Conservation (phyloP, 2,329 filamentous ascomycete species). For the Colletotrichum navitas region DNA sequence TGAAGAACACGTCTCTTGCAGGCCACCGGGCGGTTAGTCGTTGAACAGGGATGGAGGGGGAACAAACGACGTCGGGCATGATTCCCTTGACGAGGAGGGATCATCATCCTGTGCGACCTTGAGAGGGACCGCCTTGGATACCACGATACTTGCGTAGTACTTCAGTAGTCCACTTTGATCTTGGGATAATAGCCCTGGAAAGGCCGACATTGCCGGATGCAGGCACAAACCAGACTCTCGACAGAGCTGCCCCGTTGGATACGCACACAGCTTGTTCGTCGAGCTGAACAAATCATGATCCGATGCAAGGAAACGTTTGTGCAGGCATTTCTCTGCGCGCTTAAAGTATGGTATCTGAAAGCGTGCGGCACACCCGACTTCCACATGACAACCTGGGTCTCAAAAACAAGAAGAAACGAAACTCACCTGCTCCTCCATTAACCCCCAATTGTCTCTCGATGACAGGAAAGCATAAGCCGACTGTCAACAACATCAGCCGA, state of each 20-base stretch:
- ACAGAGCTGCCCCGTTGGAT: background rate
- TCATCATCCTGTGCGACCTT: background rate
- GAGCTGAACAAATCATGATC: background rate
- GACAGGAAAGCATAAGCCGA: background rate
- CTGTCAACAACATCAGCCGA: conserved; percentile 4
- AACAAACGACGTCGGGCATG: background rate
- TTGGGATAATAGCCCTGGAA: background rate
- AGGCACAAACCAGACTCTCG: conserved; percentile 12
- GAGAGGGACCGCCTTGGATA: too few species aligned
- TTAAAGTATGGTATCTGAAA: background rate
- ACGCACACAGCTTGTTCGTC: background rate
- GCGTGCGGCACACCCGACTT: conserved; percentile 3
- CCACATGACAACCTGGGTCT: background rate
- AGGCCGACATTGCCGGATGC: conserved; percentile 16
- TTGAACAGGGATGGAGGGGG: background rate
- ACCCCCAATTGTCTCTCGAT: background rate
- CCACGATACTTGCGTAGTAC: too few species aligned
- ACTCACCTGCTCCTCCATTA: background rate
- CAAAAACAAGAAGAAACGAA: background rate
- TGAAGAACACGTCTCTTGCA: background rate
- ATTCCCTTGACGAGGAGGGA: conserved; percentile 6
- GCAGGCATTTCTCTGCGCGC: background rate
- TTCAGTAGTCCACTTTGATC: background rate
- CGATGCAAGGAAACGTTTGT: background rate
- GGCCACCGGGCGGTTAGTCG: background rate